Conservation (phyloP, 2,329 filamentous ascomycete species). For the Pseudopyricularia cyperi region DNA sequence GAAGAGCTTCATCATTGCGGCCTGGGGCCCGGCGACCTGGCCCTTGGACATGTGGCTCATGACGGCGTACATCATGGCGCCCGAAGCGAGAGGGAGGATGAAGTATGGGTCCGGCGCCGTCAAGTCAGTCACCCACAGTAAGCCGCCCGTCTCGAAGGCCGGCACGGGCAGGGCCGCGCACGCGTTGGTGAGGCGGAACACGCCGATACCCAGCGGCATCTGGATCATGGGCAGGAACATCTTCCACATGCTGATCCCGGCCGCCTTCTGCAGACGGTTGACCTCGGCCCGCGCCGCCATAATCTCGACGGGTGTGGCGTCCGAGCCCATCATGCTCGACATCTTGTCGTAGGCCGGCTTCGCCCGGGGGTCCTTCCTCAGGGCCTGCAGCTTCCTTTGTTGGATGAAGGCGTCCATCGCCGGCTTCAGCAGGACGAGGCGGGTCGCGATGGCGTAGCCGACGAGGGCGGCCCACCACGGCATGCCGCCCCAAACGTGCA, state of each 20-base stretch:
- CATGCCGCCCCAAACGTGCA: constrained; percentile 62
- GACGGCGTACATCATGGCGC: constrained; percentile 11
- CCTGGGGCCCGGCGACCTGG: constrained; percentile 17
- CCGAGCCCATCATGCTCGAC: constrained; percentile 3
- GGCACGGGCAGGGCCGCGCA: constrained; percentile 75
- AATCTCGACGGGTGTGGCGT: not conserved
- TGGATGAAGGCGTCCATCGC: constrained; percentile 49
- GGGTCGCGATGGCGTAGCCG: constrained; percentile 49
- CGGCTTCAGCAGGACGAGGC: constrained; percentile 52
- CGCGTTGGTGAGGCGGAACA: constrained; percentile 62
- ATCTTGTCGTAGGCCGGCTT: constrained; percentile 36
- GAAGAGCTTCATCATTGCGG: constrained; percentile 17
- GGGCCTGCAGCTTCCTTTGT: constrained; percentile 41
- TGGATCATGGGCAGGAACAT: constrained; percentile 42
- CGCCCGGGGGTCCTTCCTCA: constrained; percentile 30
- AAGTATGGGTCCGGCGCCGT: constrained; percentile 65
- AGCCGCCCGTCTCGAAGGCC: constrained; percentile 54
- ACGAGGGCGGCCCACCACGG: constrained; percentile 77
- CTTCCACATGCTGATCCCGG: constrained; percentile 39
- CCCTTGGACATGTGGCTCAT: constrained; percentile 18
- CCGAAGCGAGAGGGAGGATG: constrained; percentile 53
- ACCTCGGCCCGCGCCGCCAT: constrained; percentile 17
- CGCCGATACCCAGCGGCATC: constrained; percentile 63
- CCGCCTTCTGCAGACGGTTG: constrained; percentile 31
- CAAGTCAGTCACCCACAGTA: constrained; percentile 70